Evolutionary conservation across 495 filamentous ascomycete genomes (phyloP), one percentile per base, ranked within the genome.

Genomic region (Daldinia decipiens): DNA sequence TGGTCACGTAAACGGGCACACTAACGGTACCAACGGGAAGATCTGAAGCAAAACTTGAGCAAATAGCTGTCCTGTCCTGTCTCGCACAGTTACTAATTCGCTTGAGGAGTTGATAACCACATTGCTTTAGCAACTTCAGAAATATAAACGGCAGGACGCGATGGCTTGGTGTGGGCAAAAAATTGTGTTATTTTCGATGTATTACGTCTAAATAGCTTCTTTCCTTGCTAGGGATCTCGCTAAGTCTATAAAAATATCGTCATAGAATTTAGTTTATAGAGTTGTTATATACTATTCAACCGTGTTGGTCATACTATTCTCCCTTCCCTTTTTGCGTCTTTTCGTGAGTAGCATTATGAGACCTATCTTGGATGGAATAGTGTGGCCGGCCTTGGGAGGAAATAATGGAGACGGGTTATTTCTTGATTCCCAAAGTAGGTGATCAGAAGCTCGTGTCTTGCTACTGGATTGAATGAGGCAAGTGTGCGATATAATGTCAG

Each of bases 21-120:
- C 54, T 4, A 66, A 59, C 56, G 58, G 63, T 45, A 45, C 58
- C 5, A 66, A 66, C 29, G 68, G 59, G n/a, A 69, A 61, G 38
- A 47, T 59, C 29, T 67, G 31, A 64, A 47, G 15, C 3, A 13
- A 8, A 34, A 19, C 17, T 40, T 39, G 24, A 43, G 6, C 7
- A 40, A 19, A 31, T 36, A 36, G 13, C 26, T 4, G 31, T 61
- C 26, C 6, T 40, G 11, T 29, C 47, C 4, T 17, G n/a, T 24
- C 21, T 24, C 21, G 21, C 54, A 8, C 29, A n/a, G 19, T 55
- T 38, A 19, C 17, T 36, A 43, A 31, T 24, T 27, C 13, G 24
- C 59, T 36, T 15, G 26, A 32, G 53, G 43, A 50, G 59, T 11
- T 27, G 45, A 43, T 4, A 50, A n/a, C 17, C 4, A 34, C 32